Percentiles rank a stretch among this genome's conserved stretches.
phyloP scores from a whole-genome alignment of 202 grass and related monocot genomes.

The Setaria italica region DNA sequence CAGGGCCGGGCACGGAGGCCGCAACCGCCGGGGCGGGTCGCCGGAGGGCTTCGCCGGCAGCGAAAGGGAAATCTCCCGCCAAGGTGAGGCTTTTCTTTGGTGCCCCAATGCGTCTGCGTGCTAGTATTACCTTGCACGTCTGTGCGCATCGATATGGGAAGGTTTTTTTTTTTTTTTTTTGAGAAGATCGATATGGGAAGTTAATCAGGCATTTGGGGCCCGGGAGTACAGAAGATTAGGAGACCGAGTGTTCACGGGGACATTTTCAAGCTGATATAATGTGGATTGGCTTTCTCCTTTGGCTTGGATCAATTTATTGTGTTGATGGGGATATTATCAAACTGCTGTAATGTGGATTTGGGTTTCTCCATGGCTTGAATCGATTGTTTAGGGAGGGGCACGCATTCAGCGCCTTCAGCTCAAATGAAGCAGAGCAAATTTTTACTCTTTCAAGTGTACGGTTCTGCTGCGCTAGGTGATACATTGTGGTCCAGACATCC shows the following conservation, averaged over 20 bases:
- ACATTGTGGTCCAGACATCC: neutral
- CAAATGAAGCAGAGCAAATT: neutral
- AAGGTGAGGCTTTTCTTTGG: slow-evolving; percentile 31
- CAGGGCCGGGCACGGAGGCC: slow-evolving; percentile 18
- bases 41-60: slow-evolving; percentile 45
- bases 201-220: neutral
- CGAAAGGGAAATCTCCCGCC: slow-evolving; percentile 47
- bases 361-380: slow-evolving; percentile 1
- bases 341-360: neutral
- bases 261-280: neutral
- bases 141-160: neutral
- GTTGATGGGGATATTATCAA: neutral
- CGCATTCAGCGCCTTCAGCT: neutral
- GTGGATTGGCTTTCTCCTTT: neutral
- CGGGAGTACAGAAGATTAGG: neutral
- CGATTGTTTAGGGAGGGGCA: neutral
- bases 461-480: neutral
- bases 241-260: neutral
- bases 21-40: slow-evolving; percentile 4
- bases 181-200: too few relatives aligned
- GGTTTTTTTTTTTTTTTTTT: too few relatives aligned
- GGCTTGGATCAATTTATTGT: neutral
- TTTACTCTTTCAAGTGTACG: neutral
- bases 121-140: neutral
- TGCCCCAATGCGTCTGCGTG: neutral